phyloP scores from a whole-genome alignment of 2,329 filamentous ascomycete species.

The Blastomyces parvus region DNA sequence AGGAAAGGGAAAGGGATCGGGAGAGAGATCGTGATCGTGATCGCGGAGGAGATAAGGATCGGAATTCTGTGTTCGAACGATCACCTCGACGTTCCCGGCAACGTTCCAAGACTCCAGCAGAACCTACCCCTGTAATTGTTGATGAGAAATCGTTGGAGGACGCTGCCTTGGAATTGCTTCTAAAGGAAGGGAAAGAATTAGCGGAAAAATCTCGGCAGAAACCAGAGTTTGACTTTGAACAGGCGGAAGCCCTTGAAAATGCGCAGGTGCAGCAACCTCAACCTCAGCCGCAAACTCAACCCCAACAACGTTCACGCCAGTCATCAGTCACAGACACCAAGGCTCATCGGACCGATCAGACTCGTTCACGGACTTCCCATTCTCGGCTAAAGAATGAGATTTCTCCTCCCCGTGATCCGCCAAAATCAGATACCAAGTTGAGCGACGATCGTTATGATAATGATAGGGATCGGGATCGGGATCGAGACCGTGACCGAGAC shows the following conservation, averaged over 20 bases:
- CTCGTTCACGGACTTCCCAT: background rate
- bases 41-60: slow-evolving; percentile 26
- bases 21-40: slow-evolving; percentile 26
- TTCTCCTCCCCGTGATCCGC: background rate
- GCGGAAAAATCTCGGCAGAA: slow-evolving; percentile 43
- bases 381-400: background rate
- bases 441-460: slow-evolving; percentile 8
- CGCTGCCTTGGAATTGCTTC: slow-evolving; percentile 44
- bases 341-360: slow-evolving; percentile 5
- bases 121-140: slow-evolving; percentile 29
- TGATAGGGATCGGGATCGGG: slow-evolving; percentile 20
- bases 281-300: slow-evolving; percentile 1
- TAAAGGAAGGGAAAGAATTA: slow-evolving; percentile 47
- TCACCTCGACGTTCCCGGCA: background rate
- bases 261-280: slow-evolving; percentile 24
- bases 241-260: slow-evolving; percentile 36
- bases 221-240: slow-evolving; percentile 44
- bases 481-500: slow-evolving; percentile 19
- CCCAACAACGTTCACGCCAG: slow-evolving; percentile 4
- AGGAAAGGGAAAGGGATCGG: slow-evolving; percentile 26
- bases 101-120: slow-evolving; percentile 23
- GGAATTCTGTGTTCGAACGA: background rate
- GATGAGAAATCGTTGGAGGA: slow-evolving; percentile 49
- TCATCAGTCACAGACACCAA: slow-evolving; percentile 5
- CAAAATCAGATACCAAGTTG: background rate